These are phyloP conservation scores for Leccinum subtestaceum DNA, from an alignment of 768 basidiomycete genomes.

Conservation along the genomic window DNA sequence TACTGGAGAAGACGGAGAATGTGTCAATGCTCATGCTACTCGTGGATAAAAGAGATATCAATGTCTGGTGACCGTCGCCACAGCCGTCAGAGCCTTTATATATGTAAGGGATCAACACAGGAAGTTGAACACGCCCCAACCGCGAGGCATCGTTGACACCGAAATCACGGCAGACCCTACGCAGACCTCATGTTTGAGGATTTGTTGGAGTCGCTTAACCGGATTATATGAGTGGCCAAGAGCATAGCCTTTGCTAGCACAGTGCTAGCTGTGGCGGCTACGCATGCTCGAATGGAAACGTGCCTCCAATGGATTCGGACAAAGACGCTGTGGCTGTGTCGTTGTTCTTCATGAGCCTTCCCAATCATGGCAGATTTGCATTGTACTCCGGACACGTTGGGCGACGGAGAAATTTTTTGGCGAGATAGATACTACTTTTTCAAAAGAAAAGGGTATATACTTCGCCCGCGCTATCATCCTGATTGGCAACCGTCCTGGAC, in stretches of 20 bases:
- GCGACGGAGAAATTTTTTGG: neutral
- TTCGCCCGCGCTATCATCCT: neutral
- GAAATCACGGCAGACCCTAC: neutral
- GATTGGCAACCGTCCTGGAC: slow-evolving; percentile 33
- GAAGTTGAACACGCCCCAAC: neutral
- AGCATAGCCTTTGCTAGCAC: no score
- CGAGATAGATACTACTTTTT: neutral
- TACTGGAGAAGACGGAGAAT: slow-evolving; percentile 4
- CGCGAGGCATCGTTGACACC: neutral
- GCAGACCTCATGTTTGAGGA: neutral
- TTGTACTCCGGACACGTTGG: neutral
- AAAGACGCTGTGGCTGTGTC: no score
- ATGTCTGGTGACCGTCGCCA: neutral
- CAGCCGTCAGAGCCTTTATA: neutral
- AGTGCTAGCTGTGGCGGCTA: no score
- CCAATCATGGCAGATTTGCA: neutral
- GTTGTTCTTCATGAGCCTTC: no score
- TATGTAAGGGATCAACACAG: neutral
- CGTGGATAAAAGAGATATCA: neutral
- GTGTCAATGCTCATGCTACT: neutral
- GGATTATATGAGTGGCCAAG: no score
- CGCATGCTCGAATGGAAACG: no score
- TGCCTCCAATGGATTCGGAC: no score
- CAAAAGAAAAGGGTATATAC: neutral
- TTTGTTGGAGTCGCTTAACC: neutral